Evolutionary conservation across 164 flowering plant genomes (phyloP), one percentile per base, ranked within the genome.

Genomic region (Stephania japonica): DNA sequence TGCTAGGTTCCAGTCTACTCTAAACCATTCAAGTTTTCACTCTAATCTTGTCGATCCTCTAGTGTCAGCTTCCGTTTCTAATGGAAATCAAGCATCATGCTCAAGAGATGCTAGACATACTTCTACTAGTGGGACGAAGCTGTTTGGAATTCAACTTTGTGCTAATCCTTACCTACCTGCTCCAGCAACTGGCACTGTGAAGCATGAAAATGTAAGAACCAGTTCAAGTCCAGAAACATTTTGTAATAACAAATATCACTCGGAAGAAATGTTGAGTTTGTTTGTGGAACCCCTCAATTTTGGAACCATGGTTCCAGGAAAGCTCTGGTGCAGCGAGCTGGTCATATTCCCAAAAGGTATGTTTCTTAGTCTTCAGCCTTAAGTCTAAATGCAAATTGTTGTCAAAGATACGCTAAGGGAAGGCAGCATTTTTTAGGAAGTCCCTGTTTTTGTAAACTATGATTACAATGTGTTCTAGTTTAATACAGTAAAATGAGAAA

Each of bases 261-360:
- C 24, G 12, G 41, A 27, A 18, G 68, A 75, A 27, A 80, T 50
- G 67, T 68, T 78, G 61, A 59, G 42, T 26, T 53, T 49, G 72
- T 6, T 19, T 76, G 88, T 90, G 23, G 85, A 91, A 80, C 87
- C 79, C 43, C 26, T 91, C 63, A 76, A 78, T 73, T 67, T 84
- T 32, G 98, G 98, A 68, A 73, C 83, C 26, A 74, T 85, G 1
- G 72, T 86, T 47, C 73, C 70, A 44, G 86, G 91, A 75, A 87
- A 82, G 79, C 79, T 42, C 12, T 93, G 97, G 98, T 83, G 85
- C 82, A 83, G 70, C 74, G 82, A 78, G 74, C 74, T 78, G 68
- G 83, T 89, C 49, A 91, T 90, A 76, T 91, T 85, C 75, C 94
- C 94, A 1, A 87, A 82, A 87, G 98, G 97, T 91, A 81, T 70